A percentile compares a stretch with the other conserved stretches of the same genome.
Evolutionary conservation across 2,329 filamentous ascomycete species (phyloP).

Genomic region (Rutstroemia sp.): DNA sequence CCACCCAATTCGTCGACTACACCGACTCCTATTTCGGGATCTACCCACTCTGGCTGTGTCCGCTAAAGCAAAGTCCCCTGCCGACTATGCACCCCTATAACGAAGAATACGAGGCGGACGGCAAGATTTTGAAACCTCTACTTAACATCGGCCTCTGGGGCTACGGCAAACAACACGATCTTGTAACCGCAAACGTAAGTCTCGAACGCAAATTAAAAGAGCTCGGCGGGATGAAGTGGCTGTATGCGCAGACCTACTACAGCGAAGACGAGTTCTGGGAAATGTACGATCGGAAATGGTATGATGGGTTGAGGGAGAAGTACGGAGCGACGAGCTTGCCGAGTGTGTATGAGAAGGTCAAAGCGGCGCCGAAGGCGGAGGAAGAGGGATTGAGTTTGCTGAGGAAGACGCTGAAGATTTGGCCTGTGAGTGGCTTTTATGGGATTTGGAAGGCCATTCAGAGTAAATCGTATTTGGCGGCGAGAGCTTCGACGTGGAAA

Average conservation of each 20-base stretch:
- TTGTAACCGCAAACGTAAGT: slow-evolving; percentile 60
- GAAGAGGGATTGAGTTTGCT: slow-evolving; percentile 38
- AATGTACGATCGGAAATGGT: slow-evolving; percentile 52
- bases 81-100: slow-evolving; percentile 30
- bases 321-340: slow-evolving; percentile 57
- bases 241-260: slow-evolving; percentile 84
- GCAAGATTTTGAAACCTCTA: slow-evolving; percentile 35
- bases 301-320: slow-evolving; percentile 53
- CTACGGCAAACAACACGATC: slow-evolving; percentile 62
- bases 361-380: slow-evolving; percentile 39
- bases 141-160: slow-evolving; percentile 74
- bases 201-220: slow-evolving; percentile 62
- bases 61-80: slow-evolving; percentile 32
- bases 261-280: slow-evolving; percentile 63
- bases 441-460: slow-evolving; percentile 52
- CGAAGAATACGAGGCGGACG: slow-evolving; percentile 17
- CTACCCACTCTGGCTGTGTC: slow-evolving; percentile 54
- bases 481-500: slow-evolving; percentile 24
- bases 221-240: slow-evolving; percentile 75
- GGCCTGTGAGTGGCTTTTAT: slow-evolving; percentile 51
- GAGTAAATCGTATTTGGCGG: slow-evolving; percentile 34
- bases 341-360: slow-evolving; percentile 64
- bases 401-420: slow-evolving; percentile 37
- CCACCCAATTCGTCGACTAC: slow-evolving; percentile 45
- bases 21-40: slow-evolving; percentile 38